Base-by-base conservation (phyloP, 352 stramenopile species). In the Phytophthora aleatoria region DNA sequence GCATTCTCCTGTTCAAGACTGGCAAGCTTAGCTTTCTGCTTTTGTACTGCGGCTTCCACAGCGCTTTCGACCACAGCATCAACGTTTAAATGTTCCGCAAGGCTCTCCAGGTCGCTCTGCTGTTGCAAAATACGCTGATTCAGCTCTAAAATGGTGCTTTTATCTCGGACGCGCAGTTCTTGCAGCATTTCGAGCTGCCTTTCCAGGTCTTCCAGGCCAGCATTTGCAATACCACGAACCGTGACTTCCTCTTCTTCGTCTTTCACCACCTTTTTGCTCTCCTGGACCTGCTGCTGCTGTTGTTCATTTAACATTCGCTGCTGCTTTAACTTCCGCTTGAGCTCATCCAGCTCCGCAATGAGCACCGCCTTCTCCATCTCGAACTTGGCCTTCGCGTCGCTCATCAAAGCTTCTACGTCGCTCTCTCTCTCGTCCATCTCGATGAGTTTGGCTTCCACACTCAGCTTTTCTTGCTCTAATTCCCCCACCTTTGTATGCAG, bases 371-470 rank as follows among this genome's bases (percentile, higher is more conserved):
- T 85, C 57, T 94, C 83, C 51, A 82, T 75, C 12, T 89, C 81
- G 57, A 87, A 77, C 39, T 77, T 79, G 16, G 62, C 67, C 38
- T 74, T 79, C 8, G 73, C 61, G 52, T 91, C 67, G 15, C 57
- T 54, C 36, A 87, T 71, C 28, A 88, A 33, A 16, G 59, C 65
- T 20, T 92, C 80, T 2, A 90, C 79, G 20, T 89, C 65, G 41
- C 71, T 77, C 45, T 93, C 79, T 5, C 71, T 72, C 64, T 89
- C 81, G 48, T 92, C 77, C 77, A 91, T 88, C 54, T 91, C 84
- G n/a, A 92, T 75, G 5, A 95, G 57, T 39, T 90, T 88, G 7
- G 67, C 69, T 61, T 90, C 84, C 12, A 91, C 50, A 20, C 28
- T 35, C 13, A 77, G 15, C 44, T 92, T 92, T 49, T 90, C 78